Evolutionary conservation across 805 yeast species (phyloP).

Genomic region (Zygotorulaspora florentina): DNA sequence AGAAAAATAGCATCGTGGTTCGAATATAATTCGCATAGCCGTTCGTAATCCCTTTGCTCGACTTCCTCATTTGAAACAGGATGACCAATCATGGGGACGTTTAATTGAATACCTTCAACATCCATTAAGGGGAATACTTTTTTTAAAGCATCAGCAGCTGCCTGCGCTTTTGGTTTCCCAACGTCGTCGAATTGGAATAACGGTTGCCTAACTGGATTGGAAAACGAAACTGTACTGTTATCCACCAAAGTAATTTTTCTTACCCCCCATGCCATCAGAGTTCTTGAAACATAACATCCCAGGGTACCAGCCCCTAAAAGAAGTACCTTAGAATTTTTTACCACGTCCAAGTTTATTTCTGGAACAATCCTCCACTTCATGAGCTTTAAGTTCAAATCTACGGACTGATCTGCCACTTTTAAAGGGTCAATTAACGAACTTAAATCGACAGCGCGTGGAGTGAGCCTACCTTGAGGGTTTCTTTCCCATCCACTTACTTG

Average conservation of each 20-base stretch:
- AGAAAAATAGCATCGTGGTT: conserved; percentile 74
- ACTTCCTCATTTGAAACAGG: conserved; percentile 55
- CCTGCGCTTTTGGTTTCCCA: conserved; percentile 69
- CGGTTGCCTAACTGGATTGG: conserved; percentile 95
- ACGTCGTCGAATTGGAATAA: conserved; percentile 80
- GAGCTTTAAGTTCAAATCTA: conserved; percentile 80
- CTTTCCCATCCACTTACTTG: conserved; percentile 88
- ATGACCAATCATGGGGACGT: conserved; percentile 97
- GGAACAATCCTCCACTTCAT: conserved; percentile 98
- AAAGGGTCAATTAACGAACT: conserved; percentile 77
- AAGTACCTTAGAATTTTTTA: conserved; percentile 59
- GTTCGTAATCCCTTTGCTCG: conserved; percentile 50
- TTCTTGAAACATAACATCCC: conserved; percentile 86
- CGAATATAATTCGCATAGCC: conserved; percentile 49
- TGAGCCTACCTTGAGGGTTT: conserved; percentile 62
- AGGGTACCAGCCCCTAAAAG: conserved; percentile 95
- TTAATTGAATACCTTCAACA: conserved; percentile 58
- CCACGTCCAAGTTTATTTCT: conserved; percentile 59
- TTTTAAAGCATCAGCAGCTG: conserved; percentile 70
- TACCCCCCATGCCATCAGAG: conserved; percentile 93
- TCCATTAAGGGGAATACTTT: conserved; percentile 76
- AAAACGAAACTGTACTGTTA: conserved; percentile 80
- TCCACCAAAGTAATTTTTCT: conserved; percentile 83
- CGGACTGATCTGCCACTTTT: conserved; percentile 84
- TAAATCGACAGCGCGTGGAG: conserved; percentile 80